Evolutionary conservation across 2,329 filamentous ascomycete genomes (phyloP).

Genomic region (Ophiostoma piceae): DNA sequence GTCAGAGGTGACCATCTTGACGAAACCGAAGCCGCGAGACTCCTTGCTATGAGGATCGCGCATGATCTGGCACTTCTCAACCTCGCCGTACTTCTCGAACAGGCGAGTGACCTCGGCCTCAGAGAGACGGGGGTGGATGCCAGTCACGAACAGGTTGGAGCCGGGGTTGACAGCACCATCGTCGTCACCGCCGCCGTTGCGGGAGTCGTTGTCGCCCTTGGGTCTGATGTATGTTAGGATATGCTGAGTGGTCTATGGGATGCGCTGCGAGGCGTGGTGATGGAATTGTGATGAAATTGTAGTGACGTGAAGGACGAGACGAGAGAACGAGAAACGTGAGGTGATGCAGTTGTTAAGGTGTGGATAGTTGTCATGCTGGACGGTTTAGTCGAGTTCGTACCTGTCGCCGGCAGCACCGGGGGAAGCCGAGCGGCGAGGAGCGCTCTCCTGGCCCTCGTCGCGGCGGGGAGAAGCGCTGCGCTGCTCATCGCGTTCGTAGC

Average conservation of each 20-base stretch:
- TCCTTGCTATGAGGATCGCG: slow-evolving; percentile 97
- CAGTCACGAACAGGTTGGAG: slow-evolving; percentile 97
- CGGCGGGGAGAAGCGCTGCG: slow-evolving; percentile 62
- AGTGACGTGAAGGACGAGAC: neutral
- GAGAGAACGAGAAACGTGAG: neutral
- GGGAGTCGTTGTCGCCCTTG: slow-evolving; percentile 43
- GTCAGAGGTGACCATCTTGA: slow-evolving; percentile 95
- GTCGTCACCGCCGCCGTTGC: slow-evolving; percentile 54
- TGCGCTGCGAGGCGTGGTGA: slow-evolving; percentile 27
- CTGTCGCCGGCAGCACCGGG: slow-evolving; percentile 51
- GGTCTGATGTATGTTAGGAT: slow-evolving; percentile 31
- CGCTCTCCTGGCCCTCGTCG: slow-evolving; percentile 53
- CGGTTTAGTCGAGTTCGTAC: slow-evolving; percentile 34
- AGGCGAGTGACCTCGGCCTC: slow-evolving; percentile 89
- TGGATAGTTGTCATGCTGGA: neutral
- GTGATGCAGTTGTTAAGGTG: neutral
- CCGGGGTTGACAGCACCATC: slow-evolving; percentile 84
- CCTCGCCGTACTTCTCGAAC: slow-evolving; percentile 97
- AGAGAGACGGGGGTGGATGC: slow-evolving; percentile 86
- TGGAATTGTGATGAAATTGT: neutral
- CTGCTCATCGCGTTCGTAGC: slow-evolving; percentile 59
- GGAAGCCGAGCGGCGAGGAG: slow-evolving; percentile 58
- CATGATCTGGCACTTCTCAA: slow-evolving; percentile 99
- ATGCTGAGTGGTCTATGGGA: slow-evolving; percentile 30
- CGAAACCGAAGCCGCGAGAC: slow-evolving; percentile 97